Percentiles rank a stretch among this genome's conserved stretches.
These are phyloP conservation scores for Xylaria sp. DNA, from an alignment of 2,329 filamentous ascomycete species.

Conservation along the genomic window DNA sequence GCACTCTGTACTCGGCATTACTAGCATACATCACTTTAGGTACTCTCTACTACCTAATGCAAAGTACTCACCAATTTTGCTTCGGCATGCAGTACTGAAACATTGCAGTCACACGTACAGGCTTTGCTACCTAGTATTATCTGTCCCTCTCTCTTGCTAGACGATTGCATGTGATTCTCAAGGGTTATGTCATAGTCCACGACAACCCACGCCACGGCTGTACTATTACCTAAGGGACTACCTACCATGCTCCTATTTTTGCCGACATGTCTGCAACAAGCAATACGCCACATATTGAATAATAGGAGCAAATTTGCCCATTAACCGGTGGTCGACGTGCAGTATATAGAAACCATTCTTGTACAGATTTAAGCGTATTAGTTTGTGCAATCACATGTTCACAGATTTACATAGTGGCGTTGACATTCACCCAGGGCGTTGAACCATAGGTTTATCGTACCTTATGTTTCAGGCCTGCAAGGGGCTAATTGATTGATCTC, in stretches of 20 bases:
- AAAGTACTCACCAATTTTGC: background rate
- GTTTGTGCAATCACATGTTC: too few species aligned
- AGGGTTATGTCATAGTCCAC: background rate
- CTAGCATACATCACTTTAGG: background rate
- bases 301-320: too few species aligned
- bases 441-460: background rate
- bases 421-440: background rate
- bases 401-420: background rate
- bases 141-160: background rate
- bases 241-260: too few species aligned
- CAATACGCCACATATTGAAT: too few species aligned
- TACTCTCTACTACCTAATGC: background rate
- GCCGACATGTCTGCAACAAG: too few species aligned
- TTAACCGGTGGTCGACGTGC: background rate
- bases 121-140: conserved; percentile 12
- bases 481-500: conserved; percentile 13
- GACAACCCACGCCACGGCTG: background rate
- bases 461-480: conserved; percentile 2
- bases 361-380: background rate
- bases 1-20: background rate
- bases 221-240: background rate
- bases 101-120: background rate
- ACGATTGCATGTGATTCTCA: conserved; percentile 14
- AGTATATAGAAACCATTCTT: background rate
- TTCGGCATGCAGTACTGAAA: background rate